Evolutionary conservation across 257 asterid species (phyloP).

Genomic region (Ajuga chamaepitys): DNA sequence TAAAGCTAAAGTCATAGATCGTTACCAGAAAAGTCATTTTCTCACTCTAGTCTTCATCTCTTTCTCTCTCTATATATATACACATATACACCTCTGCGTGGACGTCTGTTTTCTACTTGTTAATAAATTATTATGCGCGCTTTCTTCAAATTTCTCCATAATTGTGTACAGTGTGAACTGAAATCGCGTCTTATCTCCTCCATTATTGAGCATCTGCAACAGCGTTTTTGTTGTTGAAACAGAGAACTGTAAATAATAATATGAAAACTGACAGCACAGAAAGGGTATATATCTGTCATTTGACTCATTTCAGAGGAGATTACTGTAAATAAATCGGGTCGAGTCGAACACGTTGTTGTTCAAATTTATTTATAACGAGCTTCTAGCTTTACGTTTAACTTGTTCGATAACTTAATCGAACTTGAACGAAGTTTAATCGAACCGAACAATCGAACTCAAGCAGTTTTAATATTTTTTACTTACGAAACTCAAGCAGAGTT

Average conservation of each 20-base stretch:
- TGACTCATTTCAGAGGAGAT: background rate
- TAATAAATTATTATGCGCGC: background rate
- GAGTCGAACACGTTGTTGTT: no score
- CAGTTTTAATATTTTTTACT: no score
- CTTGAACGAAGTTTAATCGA: no score
- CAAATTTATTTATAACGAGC: no score
- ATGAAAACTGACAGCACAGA: background rate
- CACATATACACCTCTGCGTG: background rate
- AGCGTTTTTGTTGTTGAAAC: background rate
- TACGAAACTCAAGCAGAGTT: no score
- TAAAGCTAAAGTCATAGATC: constrained; percentile 24
- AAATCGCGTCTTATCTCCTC: constrained; percentile 1
- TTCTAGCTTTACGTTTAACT: no score
- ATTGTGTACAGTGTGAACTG: constrained; percentile 5
- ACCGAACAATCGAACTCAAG: no score
- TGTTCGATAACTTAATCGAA: no score
- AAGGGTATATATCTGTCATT: constrained; percentile 20
- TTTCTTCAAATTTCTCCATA: constrained; percentile 1
- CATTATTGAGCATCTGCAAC: background rate
- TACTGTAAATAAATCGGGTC: no score
- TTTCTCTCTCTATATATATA: background rate
- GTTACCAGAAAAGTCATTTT: constrained; percentile 26
- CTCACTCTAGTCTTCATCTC: constrained; percentile 16
- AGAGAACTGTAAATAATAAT: background rate
- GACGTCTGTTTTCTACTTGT: background rate